Evolutionary conservation across 805 yeast genomes (phyloP).

Genomic region (Saccharomyces kudriavzevii): DNA sequence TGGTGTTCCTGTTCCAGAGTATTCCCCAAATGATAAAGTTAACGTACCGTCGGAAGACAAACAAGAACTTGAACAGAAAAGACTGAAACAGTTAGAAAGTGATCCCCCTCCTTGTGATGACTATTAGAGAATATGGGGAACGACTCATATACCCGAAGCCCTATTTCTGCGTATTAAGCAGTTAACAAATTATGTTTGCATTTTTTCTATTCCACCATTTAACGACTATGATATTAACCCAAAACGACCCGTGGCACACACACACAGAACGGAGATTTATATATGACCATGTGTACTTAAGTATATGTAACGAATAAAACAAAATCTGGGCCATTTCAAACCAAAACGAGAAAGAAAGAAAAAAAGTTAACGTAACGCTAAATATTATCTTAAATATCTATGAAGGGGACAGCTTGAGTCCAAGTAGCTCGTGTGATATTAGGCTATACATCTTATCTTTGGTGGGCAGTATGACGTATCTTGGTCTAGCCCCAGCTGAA

Average conservation of each 20-base stretch:
- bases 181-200: not conserved
- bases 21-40: constrained; percentile 13
- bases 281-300: not conserved
- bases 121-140: not conserved
- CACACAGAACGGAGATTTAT: not conserved
- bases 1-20: constrained; percentile 17
- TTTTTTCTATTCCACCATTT: not conserved
- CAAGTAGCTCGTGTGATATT: not conserved
- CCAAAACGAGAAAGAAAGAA: not conserved
- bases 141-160: not conserved
- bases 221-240: not conserved
- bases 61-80: constrained; percentile 33
- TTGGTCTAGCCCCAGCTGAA: not conserved
- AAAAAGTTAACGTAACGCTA: not conserved
- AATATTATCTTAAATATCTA: not conserved
- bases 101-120: constrained; percentile 32
- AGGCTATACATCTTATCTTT: not conserved
- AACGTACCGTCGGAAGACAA: constrained; percentile 28
- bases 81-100: constrained; percentile 34
- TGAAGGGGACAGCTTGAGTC: not conserved
- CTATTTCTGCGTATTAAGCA: not conserved
- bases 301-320: not conserved
- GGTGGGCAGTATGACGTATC: not conserved
- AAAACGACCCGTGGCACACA: not conserved
- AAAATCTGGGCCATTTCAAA: not conserved